Percentiles rank a stretch among this genome's conserved stretches.
Evolutionary conservation across 441 rosid species (phyloP).

Genomic region (Gossypium schwendimanii): DNA sequence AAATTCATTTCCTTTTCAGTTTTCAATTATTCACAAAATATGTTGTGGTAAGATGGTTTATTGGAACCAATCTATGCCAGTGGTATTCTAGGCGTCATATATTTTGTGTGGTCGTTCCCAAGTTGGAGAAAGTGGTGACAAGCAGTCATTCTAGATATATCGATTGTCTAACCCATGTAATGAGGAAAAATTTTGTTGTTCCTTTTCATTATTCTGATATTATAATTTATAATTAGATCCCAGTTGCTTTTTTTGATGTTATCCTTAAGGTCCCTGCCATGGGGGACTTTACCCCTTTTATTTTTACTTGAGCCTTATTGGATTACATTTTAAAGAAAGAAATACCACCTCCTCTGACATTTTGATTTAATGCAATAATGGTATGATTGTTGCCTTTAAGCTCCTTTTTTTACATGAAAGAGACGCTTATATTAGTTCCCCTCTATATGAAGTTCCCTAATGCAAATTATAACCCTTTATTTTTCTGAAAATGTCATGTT

Average conservation of each 20-base stretch:
- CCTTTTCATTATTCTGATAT: background rate
- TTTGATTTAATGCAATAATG: background rate
- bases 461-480: background rate
- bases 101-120: background rate
- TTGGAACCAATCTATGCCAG: background rate
- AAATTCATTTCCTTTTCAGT: background rate
- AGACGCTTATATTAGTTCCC: background rate
- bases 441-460: background rate
- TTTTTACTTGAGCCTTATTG: background rate
- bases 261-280: background rate
- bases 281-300: background rate
- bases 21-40: background rate
- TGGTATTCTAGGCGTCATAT: background rate
- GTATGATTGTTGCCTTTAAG: background rate
- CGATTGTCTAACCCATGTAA: background rate
- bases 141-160: background rate
- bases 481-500: constrained; percentile 2
- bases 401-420: background rate
- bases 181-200: background rate
- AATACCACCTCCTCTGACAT: background rate
- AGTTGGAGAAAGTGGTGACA: background rate
- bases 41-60: constrained; percentile 5
- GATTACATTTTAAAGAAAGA: background rate
- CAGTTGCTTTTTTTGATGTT: background rate
- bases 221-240: background rate